Percentiles rank a stretch among this genome's conserved stretches.
These are phyloP conservation scores for Penstemon davidsonii DNA, from an alignment of 257 asterid genomes.

Conservation along the genomic window DNA sequence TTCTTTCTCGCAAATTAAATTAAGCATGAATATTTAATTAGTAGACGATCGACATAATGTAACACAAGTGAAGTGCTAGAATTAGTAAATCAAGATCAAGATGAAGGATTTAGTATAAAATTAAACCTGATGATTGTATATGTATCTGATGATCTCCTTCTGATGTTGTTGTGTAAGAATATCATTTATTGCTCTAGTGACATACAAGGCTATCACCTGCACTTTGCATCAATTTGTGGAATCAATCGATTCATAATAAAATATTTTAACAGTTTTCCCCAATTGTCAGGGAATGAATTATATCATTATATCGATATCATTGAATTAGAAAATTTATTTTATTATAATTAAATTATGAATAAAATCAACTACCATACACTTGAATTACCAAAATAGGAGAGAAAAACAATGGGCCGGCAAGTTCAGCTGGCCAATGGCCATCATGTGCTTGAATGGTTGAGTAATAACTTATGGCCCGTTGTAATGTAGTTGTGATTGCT, in stretches of 20 bases:
- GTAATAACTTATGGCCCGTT: conserved; percentile 36
- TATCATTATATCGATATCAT: too few relatives aligned
- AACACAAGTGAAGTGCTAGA: too few relatives aligned
- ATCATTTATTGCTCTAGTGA: conserved; percentile 31
- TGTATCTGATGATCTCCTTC: conserved; percentile 46
- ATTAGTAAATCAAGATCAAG: too few relatives aligned
- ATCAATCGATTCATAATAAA: too few relatives aligned
- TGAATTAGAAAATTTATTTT: too few relatives aligned
- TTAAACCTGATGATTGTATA: conserved; percentile 46
- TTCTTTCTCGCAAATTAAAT: neutral
- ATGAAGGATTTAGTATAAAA: too few relatives aligned
- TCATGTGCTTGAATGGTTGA: conserved; percentile 54
- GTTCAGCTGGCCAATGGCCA: conserved; percentile 69
- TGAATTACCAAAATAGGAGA: conserved; percentile 43
- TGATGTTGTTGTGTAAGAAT: conserved; percentile 37
- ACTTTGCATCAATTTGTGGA: neutral
- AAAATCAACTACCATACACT: too few relatives aligned
- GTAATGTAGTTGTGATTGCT: conserved; percentile 30
- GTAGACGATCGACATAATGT: too few relatives aligned
- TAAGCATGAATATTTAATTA: too few relatives aligned
- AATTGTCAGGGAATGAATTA: too few relatives aligned
- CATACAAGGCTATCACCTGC: conserved; percentile 42
- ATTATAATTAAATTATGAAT: too few relatives aligned
- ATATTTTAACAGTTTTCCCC: too few relatives aligned
- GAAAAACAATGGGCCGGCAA: conserved; percentile 55